Base-by-base conservation (phyloP, 129 eudicot genomes). In the Glebionis coronaria region DNA sequence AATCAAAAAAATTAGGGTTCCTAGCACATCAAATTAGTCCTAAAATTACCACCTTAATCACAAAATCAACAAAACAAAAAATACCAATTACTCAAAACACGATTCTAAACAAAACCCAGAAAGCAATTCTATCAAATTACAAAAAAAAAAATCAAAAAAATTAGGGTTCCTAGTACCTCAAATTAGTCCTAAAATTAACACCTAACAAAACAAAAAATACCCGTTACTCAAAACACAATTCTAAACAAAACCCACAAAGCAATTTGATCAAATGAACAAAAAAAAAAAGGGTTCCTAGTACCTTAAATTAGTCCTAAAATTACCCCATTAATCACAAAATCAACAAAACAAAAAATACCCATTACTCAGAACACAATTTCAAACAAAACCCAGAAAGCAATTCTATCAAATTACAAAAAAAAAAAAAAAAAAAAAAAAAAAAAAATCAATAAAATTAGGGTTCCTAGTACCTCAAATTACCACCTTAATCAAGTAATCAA, bases 1-100 rank as follows among this genome's bases (percentile, higher is more conserved):
- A 52, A 53, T 12, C 44, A 14, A 15, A 19, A 74, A 12, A 44
- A 38, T 14, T 2, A 0, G 45, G 15, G 15, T 21, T 21, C 35
- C 3, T 28, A 4, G 35, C n/a, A 90, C 95, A 71, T 50, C 25
- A 6, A 40, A 42, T 61, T 45, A 44, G 47, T 0, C 56, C 23
- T 50, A 50, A 49, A 8, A 1, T 8, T 13, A 57, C 44, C 58
- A 44, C 55, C 12, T 18, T 2, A 29, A 65, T 16, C 56, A 18
- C 19, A 73, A 23, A 23, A 23, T 90, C 95, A 54, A 92, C 89
- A 35, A 95, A 92, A 63, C 98, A 92, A 55, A 6, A 9, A 35
- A 57, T 49, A 57, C 73, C 57, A 65, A 68, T 15, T 9, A 61
- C 59, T 61, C 53, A 66, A 52, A 25, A 66, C 2, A 11, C 70